These are phyloP conservation scores for Solanum pinnatisectum DNA, from an alignment of 257 asterid species.

Conservation along the genomic window DNA sequence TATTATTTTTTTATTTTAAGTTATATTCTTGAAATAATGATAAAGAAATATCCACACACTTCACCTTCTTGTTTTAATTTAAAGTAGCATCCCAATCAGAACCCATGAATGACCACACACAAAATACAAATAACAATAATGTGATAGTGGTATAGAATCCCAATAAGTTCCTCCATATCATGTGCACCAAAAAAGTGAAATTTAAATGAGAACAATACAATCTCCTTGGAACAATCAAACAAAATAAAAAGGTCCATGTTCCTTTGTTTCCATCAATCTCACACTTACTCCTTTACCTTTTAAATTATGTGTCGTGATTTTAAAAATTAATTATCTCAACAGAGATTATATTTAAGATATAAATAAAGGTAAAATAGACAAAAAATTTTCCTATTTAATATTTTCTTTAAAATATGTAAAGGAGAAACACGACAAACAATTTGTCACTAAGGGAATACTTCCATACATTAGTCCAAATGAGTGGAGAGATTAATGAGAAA, in stretches of 20 bases:
- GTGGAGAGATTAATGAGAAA: neutral
- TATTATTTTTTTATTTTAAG: neutral
- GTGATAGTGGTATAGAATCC: neutral
- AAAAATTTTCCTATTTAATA: neutral
- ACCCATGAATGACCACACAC: neutral
- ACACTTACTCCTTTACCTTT: neutral
- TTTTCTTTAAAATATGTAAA: neutral
- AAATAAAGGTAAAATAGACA: neutral
- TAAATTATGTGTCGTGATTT: neutral
- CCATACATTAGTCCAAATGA: neutral
- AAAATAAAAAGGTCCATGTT: neutral
- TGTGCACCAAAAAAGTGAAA: neutral
- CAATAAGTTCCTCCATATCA: neutral
- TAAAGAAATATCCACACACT: neutral
- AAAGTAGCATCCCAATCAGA: neutral
- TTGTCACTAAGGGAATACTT: neutral
- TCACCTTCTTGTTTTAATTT: neutral
- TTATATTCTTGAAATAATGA: neutral
- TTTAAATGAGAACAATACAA: neutral
- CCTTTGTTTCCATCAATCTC: neutral
- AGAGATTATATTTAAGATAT: neutral
- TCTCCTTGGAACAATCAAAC: neutral
- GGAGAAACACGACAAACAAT: neutral
- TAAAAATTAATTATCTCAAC: neutral
- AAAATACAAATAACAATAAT: neutral